Conservation (phyloP, 2,329 filamentous ascomycete species). For the Penicillium janthinellum region DNA sequence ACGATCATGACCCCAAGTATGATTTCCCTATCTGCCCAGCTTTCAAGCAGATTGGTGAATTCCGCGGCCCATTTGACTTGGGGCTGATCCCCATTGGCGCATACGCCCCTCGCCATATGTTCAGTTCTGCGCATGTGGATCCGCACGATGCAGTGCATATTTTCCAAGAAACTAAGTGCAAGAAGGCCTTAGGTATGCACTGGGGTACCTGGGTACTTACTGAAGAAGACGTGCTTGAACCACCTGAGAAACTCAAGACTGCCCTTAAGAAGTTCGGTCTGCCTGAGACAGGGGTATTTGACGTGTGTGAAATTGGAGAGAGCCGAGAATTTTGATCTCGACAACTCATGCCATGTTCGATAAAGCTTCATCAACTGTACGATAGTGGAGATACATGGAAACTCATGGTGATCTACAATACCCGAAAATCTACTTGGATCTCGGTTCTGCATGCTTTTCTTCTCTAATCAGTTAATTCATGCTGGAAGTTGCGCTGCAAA, state of each 20-base stretch:
- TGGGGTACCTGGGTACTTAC: constrained; percentile 91
- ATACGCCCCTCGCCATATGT: constrained; percentile 66
- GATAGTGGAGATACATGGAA: background rate
- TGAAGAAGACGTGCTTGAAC: constrained; percentile 80
- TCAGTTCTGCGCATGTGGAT: constrained; percentile 82
- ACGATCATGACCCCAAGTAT: constrained; percentile 72
- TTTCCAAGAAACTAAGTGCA: constrained; percentile 79
- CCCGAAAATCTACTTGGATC: background rate
- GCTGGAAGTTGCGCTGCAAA: no score
- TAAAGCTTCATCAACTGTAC: background rate
- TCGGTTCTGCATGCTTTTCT: no score
- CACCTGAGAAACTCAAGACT: constrained; percentile 70
- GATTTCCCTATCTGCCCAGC: constrained; percentile 75
- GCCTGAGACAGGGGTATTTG: constrained; percentile 73
- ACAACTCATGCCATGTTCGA: background rate
- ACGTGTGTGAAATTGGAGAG: constrained; percentile 82
- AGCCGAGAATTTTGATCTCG: constrained; percentile 67
- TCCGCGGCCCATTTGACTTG: constrained; percentile 83
- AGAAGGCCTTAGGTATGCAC: constrained; percentile 80
- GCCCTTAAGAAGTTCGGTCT: constrained; percentile 70
- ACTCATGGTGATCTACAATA: background rate
- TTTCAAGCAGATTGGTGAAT: constrained; percentile 78
- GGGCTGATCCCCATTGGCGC: constrained; percentile 93
- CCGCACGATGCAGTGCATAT: constrained; percentile 88
- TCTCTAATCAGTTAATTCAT: no score